Evolutionary conservation across 1,284 basidiomycete genomes (phyloP).

Genomic region (Ustilago hordei): DNA sequence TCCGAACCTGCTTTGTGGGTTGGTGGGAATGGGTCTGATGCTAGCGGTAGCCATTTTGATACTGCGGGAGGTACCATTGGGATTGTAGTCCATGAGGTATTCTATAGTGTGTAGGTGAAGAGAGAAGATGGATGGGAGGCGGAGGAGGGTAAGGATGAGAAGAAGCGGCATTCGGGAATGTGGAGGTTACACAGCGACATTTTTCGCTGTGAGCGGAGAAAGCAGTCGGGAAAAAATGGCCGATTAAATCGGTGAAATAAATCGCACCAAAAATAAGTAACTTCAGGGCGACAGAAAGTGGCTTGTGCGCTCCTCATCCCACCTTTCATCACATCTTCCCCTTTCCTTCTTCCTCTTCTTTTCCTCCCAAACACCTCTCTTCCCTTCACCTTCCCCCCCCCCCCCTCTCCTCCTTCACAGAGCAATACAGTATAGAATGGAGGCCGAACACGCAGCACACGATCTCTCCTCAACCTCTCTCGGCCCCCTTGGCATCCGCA

Average conservation of each 20-base stretch:
- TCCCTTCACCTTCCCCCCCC: neutral
- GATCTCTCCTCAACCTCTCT: slow-evolving; percentile 53
- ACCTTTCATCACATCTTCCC: neutral
- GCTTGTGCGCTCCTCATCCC: slow-evolving; percentile 10
- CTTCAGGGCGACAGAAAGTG: neutral
- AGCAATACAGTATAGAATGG: slow-evolving; percentile 7
- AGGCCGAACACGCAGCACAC: slow-evolving; percentile 42
- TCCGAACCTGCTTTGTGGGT: slow-evolving; percentile 45
- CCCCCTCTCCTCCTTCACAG: neutral
- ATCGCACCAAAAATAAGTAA: neutral
- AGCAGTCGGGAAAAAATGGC: neutral
- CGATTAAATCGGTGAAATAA: slow-evolving; percentile 14
- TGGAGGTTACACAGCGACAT: slow-evolving; percentile 12
- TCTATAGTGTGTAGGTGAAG: neutral
- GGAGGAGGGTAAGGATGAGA: neutral
- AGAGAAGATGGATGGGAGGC: neutral
- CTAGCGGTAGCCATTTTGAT: slow-evolving; percentile 26
- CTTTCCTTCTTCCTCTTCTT: neutral
- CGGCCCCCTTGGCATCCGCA: slow-evolving; percentile 36
- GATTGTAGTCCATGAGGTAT: neutral
- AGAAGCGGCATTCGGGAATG: slow-evolving; percentile 30
- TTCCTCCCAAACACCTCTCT: neutral
- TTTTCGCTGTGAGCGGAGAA: neutral
- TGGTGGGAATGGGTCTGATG: slow-evolving; percentile 42
- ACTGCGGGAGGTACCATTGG: slow-evolving; percentile 7